Evolutionary conservation across 257 asterid species (phyloP), one percentile per base, ranked within the genome.

Genomic region (Nicotiana otophora): DNA sequence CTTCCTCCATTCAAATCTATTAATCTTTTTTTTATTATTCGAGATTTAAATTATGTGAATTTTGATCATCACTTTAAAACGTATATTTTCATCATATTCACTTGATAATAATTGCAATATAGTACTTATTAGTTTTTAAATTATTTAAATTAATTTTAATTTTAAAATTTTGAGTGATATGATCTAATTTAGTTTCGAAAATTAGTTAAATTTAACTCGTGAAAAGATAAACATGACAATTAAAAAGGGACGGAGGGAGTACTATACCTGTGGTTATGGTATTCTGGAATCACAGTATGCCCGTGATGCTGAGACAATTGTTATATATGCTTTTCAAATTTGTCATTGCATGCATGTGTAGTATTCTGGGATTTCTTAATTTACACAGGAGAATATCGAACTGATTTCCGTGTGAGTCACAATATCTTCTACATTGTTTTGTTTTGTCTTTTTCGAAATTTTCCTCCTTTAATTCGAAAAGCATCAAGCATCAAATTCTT

Each of bases 381-480:
- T 42, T 23, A 70, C 42, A 2, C 28, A 48, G 26, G 39, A 74
- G 80, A 74, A 48, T 74, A 74, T 48, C 8, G 42, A 74, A 74
- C 23, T 48, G 80, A 74, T 48, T 74, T 74, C 16, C 9, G 42
- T 74, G 42, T 74, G 80, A 23, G 80, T 74, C 80, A 74, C 62
- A 36, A 14, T 74, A 46, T 74, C 34, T 48, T 74, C 55, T 46
- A 1, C 14, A 23, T 72, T 72, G 79, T 46, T 46, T 6, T 48
- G 8, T 48, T 42, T 74, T 74, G 79, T 48, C 16, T 23, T 23
- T 23, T 74, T 74, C 42, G 42, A 26, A 74, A 74, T 48, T 15
- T 74, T 14, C 23, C 51, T 74, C 80, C 42, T 46, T 48, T n/a
- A 48, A 48, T 34, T 48, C 36, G 2, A 11, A 72, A 20, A 48